Percentiles rank a stretch among this genome's conserved stretches.
These are phyloP conservation scores for Salinomyces thailandicus DNA, from an alignment of 2,329 filamentous ascomycete genomes.

Conservation along the genomic window DNA sequence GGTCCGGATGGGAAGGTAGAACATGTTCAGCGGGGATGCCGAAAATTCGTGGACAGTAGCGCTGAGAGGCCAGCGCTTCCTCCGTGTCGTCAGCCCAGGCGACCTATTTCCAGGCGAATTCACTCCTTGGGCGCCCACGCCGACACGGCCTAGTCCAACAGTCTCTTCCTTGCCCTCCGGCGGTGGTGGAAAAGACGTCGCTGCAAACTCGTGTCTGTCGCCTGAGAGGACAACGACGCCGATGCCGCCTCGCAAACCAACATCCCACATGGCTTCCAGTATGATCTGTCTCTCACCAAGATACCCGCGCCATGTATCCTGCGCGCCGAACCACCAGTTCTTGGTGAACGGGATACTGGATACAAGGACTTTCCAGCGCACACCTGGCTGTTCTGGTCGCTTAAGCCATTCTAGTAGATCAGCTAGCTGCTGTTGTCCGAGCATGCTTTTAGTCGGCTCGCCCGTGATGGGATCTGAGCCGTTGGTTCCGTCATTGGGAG, in stretches of 20 bases:
- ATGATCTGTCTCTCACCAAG: constrained; percentile 66
- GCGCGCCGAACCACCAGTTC: constrained; percentile 83
- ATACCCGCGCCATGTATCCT: constrained; percentile 93
- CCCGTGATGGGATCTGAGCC: constrained; percentile 44
- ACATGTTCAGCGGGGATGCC: constrained; percentile 83
- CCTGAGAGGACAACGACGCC: constrained; percentile 81
- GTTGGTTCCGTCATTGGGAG: constrained; percentile 49
- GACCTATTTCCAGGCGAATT: constrained; percentile 6
- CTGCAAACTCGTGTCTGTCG: constrained; percentile 93
- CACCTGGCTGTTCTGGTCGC: constrained; percentile 60
- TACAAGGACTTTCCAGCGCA: constrained; percentile 88
- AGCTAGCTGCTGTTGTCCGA: constrained; percentile 65
- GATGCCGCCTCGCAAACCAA: constrained; percentile 55
- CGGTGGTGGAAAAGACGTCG: constrained; percentile 59
- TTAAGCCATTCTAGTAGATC: constrained; percentile 71
- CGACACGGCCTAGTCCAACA: constrained; percentile 17
- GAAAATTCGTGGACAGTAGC: constrained; percentile 81
- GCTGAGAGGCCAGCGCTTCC: constrained; percentile 45
- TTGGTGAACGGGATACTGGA: constrained; percentile 92
- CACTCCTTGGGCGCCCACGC: constrained; percentile 14
- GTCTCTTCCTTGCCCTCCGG: constrained; percentile 38
- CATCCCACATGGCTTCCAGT: constrained; percentile 87
- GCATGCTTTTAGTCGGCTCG: constrained; percentile 61
- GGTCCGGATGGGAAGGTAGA: constrained; percentile 75
- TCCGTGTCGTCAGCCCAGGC: constrained; percentile 12